Base-by-base conservation (phyloP, 169 alveolate genomes). In the Miamiensis avidus region DNA sequence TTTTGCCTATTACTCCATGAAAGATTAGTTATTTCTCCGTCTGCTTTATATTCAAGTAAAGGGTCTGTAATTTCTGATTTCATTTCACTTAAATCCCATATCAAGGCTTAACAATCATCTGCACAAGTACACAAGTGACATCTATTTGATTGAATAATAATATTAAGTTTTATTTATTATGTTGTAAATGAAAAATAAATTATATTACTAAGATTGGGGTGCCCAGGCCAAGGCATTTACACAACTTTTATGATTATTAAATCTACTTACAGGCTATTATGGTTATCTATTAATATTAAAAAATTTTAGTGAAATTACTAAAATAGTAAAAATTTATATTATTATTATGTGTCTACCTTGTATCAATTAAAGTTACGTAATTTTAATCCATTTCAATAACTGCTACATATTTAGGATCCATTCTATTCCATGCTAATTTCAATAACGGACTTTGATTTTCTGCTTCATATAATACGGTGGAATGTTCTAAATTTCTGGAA, bases 221-320 rank as follows among this genome's bases (percentile, higher is more conserved):
- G 97, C 96, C 97, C 98, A 94, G 0, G 95, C 93, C 15, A 94
- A 89, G 15, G 96, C 90, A 84, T 95, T 94, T 15, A 94, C 98
- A 84, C 89, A 91, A 29, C 84, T 88, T 75, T 92, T 85, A 84
- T 96, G 98, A 25, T 95, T 92, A 30, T 86, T 89, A 77, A 96
- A 85, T 78, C 89, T 94, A 65, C 91, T 93, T 78, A 94, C 86
- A 75, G 96, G 96, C 33, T 89, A 82, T 88, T 89, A 86, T 0
- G 97, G 91, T 31, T 88, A 72, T 81, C 89, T 78, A n/a, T 33
- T 75, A 1, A 49, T 49, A 49, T 49, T 11, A 49, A 49, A 11
- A 20, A 11, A 20, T n/a, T 75, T 75, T 28, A 29, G 1, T 28
- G 26, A 29, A 75, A 28, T 75, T 29, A 16, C 20, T 75, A 28